These are phyloP conservation scores for Tulasnella sp. DNA, from an alignment of 768 basidiomycete genomes.

Conservation along the genomic window DNA sequence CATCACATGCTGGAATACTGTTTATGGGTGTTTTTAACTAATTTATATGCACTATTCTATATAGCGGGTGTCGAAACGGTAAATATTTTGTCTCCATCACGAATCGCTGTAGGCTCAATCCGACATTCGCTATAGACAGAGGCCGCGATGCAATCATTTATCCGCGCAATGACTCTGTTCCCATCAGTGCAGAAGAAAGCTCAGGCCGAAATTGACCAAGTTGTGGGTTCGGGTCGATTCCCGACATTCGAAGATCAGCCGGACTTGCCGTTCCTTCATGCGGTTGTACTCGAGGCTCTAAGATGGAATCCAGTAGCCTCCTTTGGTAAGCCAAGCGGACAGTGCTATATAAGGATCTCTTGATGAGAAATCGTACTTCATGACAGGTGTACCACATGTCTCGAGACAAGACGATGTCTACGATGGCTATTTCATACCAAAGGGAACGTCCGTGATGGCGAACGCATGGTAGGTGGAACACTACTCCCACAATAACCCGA, in stretches of 20 bases:
- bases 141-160: no score
- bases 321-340: background rate
- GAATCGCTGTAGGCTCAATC: background rate
- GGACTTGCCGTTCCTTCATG: slow-evolving; percentile 37
- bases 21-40: no score
- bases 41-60: background rate
- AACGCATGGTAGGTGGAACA: slow-evolving; percentile 1
- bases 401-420: slow-evolving; percentile 13
- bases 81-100: no score
- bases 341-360: background rate
- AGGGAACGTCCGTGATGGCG: background rate
- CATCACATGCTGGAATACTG: no score
- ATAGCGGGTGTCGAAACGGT: no score
- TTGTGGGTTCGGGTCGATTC: slow-evolving; percentile 43
- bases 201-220: slow-evolving; percentile 46
- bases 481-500: background rate
- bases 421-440: slow-evolving; percentile 12
- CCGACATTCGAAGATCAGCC: slow-evolving; percentile 37
- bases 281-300: slow-evolving; percentile 37
- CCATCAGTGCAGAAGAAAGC: slow-evolving; percentile 42
- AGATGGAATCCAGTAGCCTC: slow-evolving; percentile 34
- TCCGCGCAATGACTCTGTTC: slow-evolving; percentile 41
- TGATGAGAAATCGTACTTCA: background rate
- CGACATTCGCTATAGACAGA: background rate
- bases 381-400: background rate